These are phyloP conservation scores for Pilaira anomala DNA, from an alignment of 192 early-diverging fungal species.

Conservation along the genomic window DNA sequence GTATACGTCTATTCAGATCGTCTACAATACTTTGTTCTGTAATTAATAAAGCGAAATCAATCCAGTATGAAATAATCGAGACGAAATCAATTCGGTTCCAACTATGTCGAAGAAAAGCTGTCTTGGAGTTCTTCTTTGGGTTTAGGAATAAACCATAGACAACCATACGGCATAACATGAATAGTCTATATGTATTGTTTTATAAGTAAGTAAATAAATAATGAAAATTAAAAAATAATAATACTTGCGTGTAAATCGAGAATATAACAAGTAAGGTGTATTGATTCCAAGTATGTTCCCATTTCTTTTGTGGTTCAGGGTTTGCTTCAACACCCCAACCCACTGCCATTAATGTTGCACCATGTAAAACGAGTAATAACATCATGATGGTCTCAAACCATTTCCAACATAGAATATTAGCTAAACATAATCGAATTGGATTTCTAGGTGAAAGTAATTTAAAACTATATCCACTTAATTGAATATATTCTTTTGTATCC, in stretches of 20 bases:
- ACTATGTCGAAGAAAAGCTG: conserved; percentile 55
- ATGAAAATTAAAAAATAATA: background rate
- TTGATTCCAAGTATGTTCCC: conserved; percentile 48
- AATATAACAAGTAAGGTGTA: conserved; percentile 48
- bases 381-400: conserved; percentile 49
- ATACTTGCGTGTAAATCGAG: conserved; percentile 49
- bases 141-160: conserved; percentile 34
- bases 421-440: conserved; percentile 36
- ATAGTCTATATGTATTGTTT: background rate
- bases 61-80: conserved; percentile 52
- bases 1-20: conserved; percentile 35
- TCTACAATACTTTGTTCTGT: conserved; percentile 27
- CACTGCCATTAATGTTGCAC: conserved; percentile 38
- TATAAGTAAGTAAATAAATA: background rate
- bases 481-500: background rate
- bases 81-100: conserved; percentile 61
- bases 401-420: conserved; percentile 37
- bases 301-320: conserved; percentile 26
- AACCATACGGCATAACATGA: conserved; percentile 15
- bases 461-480: conserved; percentile 30
- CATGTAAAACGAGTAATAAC: conserved; percentile 41
- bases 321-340: conserved; percentile 32
- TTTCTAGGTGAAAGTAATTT: conserved; percentile 44
- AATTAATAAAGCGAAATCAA: conserved; percentile 45
- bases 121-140: conserved; percentile 26